Evolutionary conservation across 164 flowering plant species (phyloP).

Genomic region (Berberis thunbergii): DNA sequence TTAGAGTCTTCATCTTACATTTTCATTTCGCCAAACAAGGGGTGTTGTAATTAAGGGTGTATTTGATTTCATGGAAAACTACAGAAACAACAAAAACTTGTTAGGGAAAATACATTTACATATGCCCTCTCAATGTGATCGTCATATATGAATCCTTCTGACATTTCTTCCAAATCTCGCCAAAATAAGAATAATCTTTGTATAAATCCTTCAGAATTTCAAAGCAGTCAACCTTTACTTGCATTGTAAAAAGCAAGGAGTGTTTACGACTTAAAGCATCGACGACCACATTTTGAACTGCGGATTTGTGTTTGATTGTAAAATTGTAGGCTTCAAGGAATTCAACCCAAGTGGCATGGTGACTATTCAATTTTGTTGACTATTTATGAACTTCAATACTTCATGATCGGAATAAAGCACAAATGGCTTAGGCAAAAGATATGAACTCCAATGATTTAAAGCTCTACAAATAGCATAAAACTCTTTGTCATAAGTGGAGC

Average conservation of each 20-base stretch:
- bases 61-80: too few relatives aligned
- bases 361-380: not conserved
- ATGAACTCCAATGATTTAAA: conserved; percentile 2
- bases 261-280: not conserved
- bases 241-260: not conserved
- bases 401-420: conserved; percentile 4
- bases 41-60: too few relatives aligned
- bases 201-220: conserved; percentile 4
- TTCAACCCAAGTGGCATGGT: conserved; percentile 10
- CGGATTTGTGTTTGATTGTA: not conserved
- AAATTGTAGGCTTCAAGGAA: conserved; percentile 1
- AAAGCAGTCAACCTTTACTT: conserved; percentile 5
- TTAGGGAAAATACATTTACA: too few relatives aligned
- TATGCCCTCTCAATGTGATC: too few relatives aligned
- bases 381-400: conserved; percentile 5
- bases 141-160: too few relatives aligned
- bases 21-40: too few relatives aligned
- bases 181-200: not conserved
- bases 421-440: not conserved
- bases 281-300: conserved; percentile 1
- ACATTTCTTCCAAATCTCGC: too few relatives aligned
- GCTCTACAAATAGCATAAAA: conserved; percentile 6
- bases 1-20: too few relatives aligned
- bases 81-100: too few relatives aligned
- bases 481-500: conserved; percentile 7